Evolutionary conservation across 352 stramenopile species (phyloP), one percentile per base, ranked within the genome.

Genomic region (Globisporangium cystogenes): DNA sequence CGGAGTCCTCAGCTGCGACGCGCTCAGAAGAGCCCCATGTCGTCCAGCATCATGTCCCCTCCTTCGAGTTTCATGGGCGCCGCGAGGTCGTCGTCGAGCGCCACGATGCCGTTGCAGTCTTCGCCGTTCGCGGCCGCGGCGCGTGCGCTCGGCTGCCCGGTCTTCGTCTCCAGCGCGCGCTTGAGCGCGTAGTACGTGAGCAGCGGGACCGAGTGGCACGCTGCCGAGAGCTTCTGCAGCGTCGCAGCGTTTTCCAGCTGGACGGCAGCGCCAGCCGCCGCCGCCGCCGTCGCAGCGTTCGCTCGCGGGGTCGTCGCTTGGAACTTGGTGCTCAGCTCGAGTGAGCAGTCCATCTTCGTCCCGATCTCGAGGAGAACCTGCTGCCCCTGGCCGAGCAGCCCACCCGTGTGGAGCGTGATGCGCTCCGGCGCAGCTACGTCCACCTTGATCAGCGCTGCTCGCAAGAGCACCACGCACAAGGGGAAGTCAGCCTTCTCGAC

Each of bases 1-100:
- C 18, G 11, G 3, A 39, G 26, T 46, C 20, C 21, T 20, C 31
- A 5, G 8, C 4, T 26, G 16, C 7, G 2, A 51, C 5, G 26
- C 15, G n/a, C 26, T 65, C 76, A 93, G 57, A 89, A 93, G 57
- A 93, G 86, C 55, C 75, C 76, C 76, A 93, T 93, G 51, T 93
- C 82, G 51, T 91, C 82, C 62, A 93, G 60, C 33, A 93, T 68
- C 72, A 90, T 90, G 52, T 84, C 77, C 49, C 87, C 82, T 35
- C 80, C 80, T 37, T 93, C 82, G 51, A 93, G 73, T 60, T 93
- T 93, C 72, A 93, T 90, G 5, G 80, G 67, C 8, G 78, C 76
- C 1, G 74, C 74, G 35, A 93, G 53, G 23, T 86, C 78, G 20
- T 85, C 79, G 42, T 93, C 80, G 27, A 93, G 61, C 29, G 77